Base-by-base conservation (phyloP, 2,329 filamentous ascomycete species). In the Beauveria rudraprayagi region DNA sequence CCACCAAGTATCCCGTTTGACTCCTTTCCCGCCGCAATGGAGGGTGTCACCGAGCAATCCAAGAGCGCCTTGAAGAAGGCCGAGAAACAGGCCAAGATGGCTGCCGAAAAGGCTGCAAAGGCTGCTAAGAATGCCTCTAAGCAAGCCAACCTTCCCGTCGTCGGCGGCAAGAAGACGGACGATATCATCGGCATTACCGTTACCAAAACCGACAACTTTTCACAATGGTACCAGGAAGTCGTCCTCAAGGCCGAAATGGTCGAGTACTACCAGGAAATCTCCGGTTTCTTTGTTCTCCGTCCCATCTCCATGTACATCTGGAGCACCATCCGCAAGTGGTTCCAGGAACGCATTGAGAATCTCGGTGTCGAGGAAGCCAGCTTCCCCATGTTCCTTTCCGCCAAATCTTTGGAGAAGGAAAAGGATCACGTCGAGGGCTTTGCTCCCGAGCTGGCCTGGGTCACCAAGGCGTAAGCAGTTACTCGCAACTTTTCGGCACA, bases 341-440 rank as follows among this genome's bases (percentile, higher is more conserved):
- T 88, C 74, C 80, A 83, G 67, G 78, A 80, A 67, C 84, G 86
- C 68, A 99, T 97, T 73, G 92, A 96, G 81, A 86, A 83, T 55
- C 84, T 97, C 80, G 92, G 91, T 61, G 93, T 97, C 61, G 90
- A 94, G 75, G 95, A 99, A 80, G 90, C 91, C 72, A 96, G 91
- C 75, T 99, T 99, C 76, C 94, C 94, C 63, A 88, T 99, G 75
- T 99, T 97, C 77, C 85, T 99, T 66, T 96, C 91, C 19, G 82
- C 90, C 71, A 95, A 95, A 77, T 95, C 95, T 46, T 78, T 99
- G 65, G 83, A 85, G 72, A 84, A 84, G 73, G 92, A 97, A 77
- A 97, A 97, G 83, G 90, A 94, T 70, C 94, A 99, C 75, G 90
- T 99, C 64, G 93, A 99, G 76, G 94, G 94, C n/a, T 99, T 99